Percentiles rank a stretch among this genome's conserved stretches.
phyloP scores from a whole-genome alignment of 1,139 yeast genomes.

The Geotrichum histeridarum region DNA sequence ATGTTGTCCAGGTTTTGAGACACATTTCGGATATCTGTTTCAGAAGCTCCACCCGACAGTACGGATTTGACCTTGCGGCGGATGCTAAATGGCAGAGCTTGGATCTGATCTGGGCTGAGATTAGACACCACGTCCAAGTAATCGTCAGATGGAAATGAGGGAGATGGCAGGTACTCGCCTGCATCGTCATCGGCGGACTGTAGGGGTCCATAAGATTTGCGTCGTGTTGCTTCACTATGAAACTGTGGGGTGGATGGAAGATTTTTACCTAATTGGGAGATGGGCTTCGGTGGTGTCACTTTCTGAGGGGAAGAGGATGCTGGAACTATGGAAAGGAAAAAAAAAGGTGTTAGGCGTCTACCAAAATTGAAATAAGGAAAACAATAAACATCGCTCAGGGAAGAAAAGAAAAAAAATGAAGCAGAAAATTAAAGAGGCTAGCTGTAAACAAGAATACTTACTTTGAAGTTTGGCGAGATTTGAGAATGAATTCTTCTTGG shows the following conservation, averaged over 20 bases:
- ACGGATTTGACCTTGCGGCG: conserved; percentile 16
- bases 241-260: conserved; percentile 6
- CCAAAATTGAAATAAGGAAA: background rate
- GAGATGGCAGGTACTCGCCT: conserved; percentile 17
- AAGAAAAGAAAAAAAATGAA: too few species aligned
- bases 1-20: conserved; percentile 15
- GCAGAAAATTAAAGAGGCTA: background rate
- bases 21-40: conserved; percentile 12
- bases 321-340: background rate
- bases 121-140: conserved; percentile 2
- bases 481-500: background rate
- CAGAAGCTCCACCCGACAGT: conserved; percentile 16
- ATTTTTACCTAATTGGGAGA: conserved; percentile 5
- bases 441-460: background rate
- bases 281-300: background rate
- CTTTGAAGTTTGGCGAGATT: conserved; percentile 4
- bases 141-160: conserved; percentile 10
- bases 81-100: conserved; percentile 17
- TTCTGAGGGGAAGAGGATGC: background rate
- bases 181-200: background rate
- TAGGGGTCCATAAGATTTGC: conserved; percentile 8
- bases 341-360: background rate
- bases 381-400: background rate
- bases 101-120: conserved; percentile 16
- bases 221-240: background rate